Percentiles rank a stretch among this genome's conserved stretches.
Conservation (phyloP, 352 stramenopile species). For the Phytophthora pisi region DNA sequence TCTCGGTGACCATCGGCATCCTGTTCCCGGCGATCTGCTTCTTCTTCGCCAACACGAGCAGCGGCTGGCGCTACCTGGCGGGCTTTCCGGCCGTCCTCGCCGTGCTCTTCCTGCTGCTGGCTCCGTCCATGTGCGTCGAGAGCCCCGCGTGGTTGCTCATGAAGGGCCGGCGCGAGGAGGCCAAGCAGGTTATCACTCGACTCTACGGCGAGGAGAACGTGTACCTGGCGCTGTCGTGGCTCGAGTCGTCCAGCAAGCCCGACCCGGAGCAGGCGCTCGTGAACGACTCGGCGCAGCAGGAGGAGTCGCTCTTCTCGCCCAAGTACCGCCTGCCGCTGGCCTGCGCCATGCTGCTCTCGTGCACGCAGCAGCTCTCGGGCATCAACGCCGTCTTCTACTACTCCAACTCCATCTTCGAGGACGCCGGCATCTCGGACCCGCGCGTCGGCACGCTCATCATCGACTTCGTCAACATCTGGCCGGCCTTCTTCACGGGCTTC, state of each 20-base stretch:
- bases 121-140: conserved; percentile 35
- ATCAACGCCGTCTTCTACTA: conserved; percentile 59
- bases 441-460: conserved; percentile 31
- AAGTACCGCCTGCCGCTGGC: too few species aligned
- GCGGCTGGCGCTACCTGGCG: conserved; percentile 43
- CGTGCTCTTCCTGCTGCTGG: conserved; percentile 43
- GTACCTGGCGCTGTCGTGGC: neutral
- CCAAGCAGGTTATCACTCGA: conserved; percentile 26
- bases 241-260: too few species aligned
- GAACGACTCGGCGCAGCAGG: too few species aligned
- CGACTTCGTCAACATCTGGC: conserved; percentile 32
- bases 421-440: conserved; percentile 27
- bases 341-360: too few species aligned
- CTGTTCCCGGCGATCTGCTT: conserved; percentile 30
- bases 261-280: too few species aligned
- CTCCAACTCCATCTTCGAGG: conserved; percentile 20
- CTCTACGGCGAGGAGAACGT: conserved; percentile 27
- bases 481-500: conserved; percentile 31
- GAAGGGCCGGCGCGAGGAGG: conserved; percentile 2
- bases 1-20: conserved; percentile 38
- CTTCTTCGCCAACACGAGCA: conserved; percentile 33
- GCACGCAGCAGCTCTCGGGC: conserved; percentile 31
- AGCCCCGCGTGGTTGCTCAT: conserved; percentile 33
- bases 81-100: conserved; percentile 52
- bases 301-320: too few species aligned